A percentile compares a stretch with the other conserved stretches of the same genome.
Evolutionary conservation across 441 rosid species (phyloP).

Genomic region (Erodium moschatum): DNA sequence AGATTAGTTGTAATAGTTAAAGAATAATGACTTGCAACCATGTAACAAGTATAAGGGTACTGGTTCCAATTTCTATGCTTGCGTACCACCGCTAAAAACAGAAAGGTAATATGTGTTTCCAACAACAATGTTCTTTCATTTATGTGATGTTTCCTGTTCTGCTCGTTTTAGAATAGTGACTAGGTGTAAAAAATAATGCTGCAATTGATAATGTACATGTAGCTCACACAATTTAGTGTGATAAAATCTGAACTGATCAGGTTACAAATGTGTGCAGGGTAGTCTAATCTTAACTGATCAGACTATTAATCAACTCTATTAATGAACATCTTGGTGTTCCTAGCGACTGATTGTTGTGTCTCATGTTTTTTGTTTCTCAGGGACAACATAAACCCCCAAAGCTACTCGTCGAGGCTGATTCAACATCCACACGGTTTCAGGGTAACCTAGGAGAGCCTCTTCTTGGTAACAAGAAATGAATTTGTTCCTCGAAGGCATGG

Average conservation of each 20-base stretch:
- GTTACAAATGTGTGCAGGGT: background rate
- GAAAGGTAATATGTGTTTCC: background rate
- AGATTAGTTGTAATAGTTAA: no score
- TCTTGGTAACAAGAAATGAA: conserved; percentile 32
- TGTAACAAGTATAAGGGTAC: no score
- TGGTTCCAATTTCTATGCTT: no score
- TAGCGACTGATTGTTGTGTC: conserved; percentile 8
- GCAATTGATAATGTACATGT: background rate
- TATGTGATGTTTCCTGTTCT: background rate
- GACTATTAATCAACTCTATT: background rate
- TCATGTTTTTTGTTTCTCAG: conserved; percentile 28
- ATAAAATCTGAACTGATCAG: background rate
- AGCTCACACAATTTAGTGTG: background rate
- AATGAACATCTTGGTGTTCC: background rate
- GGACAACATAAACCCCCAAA: conserved; percentile 47
- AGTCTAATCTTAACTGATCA: no score
- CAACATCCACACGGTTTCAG: conserved; percentile 31
- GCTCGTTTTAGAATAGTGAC: background rate
- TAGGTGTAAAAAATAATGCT: background rate
- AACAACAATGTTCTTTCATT: background rate
- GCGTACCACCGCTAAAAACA: no score
- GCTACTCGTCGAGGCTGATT: conserved; percentile 35
- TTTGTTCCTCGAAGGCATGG: background rate
- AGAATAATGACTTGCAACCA: no score
- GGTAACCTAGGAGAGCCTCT: conserved; percentile 31